Percentiles rank a stretch among this genome's conserved stretches.
Evolutionary conservation across 331 rosid genomes (phyloP).

Genomic region (Acacia concinna): DNA sequence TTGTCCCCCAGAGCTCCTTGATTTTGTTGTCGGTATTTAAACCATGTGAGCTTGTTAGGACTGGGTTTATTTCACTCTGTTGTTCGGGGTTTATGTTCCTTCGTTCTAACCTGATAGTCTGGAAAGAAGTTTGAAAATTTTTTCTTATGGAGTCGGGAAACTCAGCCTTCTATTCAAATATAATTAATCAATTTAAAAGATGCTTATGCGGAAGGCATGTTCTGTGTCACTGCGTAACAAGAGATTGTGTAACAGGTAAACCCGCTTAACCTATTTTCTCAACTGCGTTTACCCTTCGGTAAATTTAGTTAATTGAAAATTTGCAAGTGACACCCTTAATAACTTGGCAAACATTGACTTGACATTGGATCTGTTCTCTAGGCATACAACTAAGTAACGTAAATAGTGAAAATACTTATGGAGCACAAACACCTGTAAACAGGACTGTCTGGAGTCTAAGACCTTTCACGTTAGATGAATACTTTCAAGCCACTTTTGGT

Average conservation of each 20-base stretch:
- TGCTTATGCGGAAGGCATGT: background rate
- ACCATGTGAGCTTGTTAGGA: background rate
- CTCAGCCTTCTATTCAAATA: background rate
- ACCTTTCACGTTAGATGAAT: background rate
- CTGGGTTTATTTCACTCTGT: background rate
- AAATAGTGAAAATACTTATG: background rate
- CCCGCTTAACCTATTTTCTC: background rate
- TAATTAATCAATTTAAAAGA: background rate
- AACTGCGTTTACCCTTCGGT: background rate
- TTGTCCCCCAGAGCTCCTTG: background rate
- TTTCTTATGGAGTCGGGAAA: background rate
- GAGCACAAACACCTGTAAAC: background rate
- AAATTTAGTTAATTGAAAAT: background rate
- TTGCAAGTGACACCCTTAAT: background rate
- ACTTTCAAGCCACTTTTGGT: background rate
- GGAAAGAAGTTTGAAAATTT: background rate
- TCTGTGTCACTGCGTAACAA: background rate
- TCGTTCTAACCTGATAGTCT: background rate
- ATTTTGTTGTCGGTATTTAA: background rate
- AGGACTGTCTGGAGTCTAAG: background rate
- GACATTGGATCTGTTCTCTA: background rate
- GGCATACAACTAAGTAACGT: background rate
- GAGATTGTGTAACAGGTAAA: background rate
- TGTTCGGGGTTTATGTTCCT: background rate
- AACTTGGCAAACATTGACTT: background rate